Base-by-base conservation (phyloP, 352 stramenopile genomes). In the Phytophthora fragariae region DNA sequence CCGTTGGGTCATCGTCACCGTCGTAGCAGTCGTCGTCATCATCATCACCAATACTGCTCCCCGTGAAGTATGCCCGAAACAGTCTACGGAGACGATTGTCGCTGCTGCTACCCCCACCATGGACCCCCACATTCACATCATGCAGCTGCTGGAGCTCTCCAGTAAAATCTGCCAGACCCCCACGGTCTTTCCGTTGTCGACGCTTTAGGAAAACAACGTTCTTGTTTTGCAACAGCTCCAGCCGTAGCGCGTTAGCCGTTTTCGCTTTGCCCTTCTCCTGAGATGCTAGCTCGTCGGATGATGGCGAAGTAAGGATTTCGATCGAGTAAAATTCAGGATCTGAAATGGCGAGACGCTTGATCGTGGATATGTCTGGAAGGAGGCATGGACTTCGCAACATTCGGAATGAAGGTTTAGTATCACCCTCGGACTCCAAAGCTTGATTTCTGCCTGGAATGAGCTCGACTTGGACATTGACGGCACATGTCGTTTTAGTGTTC, bases 121-220 rank as follows among this genome's bases (percentile, higher is more conserved):
- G n/a, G 37, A 24, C 12, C 10, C 41, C 21, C 24, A 39, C 24
- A 11, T 46, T n/a, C 12, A 57, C 29, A 5, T 60, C 59, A 39
- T 77, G 65, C 15, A 75, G 49, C 15, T 65, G 44, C 5, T 70
- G 27, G 1, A 83, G 56, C 37, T 79, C 62, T 3, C 63, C 49
- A 1, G 75, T 75, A 62, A 77, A 70, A 52, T 57, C 37, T 5
- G 62, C 47, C 55, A 83, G 71, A 0, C 29, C 15, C 19, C 57
- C 57, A 5, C 65, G 50, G n/a, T 70, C 49, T 57, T 67, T 74
- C 4, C 33, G 72, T 31, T 83, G 74, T 8, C 80, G 80, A 12
- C 77, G 75, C 65, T 95, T 90, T 8, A 95, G 65, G 56, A 93
- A 79, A 33, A 95, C 81, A 41, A 82, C 74, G 54, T 89, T 92